A percentile compares a stretch with the other conserved stretches of the same genome.
Conservation (phyloP, 2,329 filamentous ascomycete species). For the Lasiodiplodia citricola region DNA sequence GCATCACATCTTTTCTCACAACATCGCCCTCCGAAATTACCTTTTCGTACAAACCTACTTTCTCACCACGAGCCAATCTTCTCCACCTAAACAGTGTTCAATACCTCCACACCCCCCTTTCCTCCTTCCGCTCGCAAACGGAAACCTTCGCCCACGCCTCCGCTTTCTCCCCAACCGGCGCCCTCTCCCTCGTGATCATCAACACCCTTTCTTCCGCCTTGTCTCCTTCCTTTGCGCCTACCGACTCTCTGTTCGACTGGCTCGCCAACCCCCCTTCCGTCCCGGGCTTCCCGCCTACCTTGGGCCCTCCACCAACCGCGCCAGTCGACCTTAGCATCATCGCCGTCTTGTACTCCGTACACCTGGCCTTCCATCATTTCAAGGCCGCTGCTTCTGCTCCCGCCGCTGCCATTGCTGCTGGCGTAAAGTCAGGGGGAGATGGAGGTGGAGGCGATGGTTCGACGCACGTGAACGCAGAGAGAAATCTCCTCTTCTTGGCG, state of each 20-base stretch:
- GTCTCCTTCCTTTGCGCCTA: background rate
- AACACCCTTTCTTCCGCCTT: slow-evolving; percentile 37
- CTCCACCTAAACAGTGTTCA: slow-evolving; percentile 31
- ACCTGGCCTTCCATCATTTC: slow-evolving; percentile 42
- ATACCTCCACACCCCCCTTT: slow-evolving; percentile 38
- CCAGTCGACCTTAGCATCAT: slow-evolving; percentile 36
- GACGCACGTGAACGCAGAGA: slow-evolving; percentile 1
- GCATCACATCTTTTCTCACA: background rate
- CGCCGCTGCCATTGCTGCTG: slow-evolving; percentile 12
- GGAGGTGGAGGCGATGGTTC: background rate
- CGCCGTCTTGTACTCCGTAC: slow-evolving; percentile 35
- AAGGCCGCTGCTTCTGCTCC: slow-evolving; percentile 20
- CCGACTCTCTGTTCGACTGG: slow-evolving; percentile 28
- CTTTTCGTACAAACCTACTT: background rate
- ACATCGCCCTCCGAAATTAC: background rate
- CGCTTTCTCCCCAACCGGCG: slow-evolving; percentile 30
- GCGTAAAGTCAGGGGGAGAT: background rate
- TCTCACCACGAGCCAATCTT: background rate
- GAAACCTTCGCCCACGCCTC: slow-evolving; percentile 39
- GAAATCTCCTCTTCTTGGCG: slow-evolving; percentile 27
- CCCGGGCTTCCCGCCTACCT: slow-evolving; percentile 24
- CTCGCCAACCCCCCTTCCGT: slow-evolving; percentile 7
- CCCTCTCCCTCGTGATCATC: slow-evolving; percentile 39
- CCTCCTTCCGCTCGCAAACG: slow-evolving; percentile 36
- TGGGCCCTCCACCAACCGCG: slow-evolving; percentile 34